A percentile compares a stretch with the other conserved stretches of the same genome.
phyloP scores from a whole-genome alignment of 2,329 filamentous ascomycete genomes.

The Eurotiales sp. region DNA sequence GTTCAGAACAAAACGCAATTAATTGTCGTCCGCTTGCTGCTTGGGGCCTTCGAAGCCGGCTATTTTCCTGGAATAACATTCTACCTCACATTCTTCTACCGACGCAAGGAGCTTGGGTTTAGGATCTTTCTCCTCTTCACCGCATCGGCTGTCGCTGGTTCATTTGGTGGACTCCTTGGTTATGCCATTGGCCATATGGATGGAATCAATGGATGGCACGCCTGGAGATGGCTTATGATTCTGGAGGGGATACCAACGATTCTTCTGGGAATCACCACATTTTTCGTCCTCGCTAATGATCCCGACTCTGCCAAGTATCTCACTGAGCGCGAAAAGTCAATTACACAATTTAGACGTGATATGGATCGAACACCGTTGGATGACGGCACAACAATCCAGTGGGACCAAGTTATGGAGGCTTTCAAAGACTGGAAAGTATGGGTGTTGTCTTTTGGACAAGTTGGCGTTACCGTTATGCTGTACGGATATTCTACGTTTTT shows the following conservation, averaged over 20 bases:
- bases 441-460: conserved; percentile 18
- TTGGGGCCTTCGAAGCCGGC: conserved; percentile 19
- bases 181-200: conserved; percentile 7
- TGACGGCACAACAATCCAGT: background rate
- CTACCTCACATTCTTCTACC: conserved; percentile 36
- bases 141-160: background rate
- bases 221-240: conserved; percentile 12
- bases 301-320: conserved; percentile 29
- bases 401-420: background rate
- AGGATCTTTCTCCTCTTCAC: conserved; percentile 32
- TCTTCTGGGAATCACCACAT: conserved; percentile 20
- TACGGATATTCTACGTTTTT: conserved; percentile 13
- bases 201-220: background rate
- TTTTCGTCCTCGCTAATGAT: conserved; percentile 32
- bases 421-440: conserved; percentile 20
- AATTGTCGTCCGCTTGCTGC: conserved; percentile 17
- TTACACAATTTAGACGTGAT: background rate
- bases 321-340: background rate
- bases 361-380: background rate
- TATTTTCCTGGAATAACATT: conserved; percentile 26
- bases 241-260: conserved; percentile 28
- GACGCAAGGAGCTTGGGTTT: conserved; percentile 30
- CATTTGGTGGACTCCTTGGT: conserved; percentile 6
- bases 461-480: conserved; percentile 5
- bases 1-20: background rate